Evolutionary conservation across 179 eudicot species (phyloP), one percentile per base, ranked within the genome.

Genomic region (Beta macrorhiza): DNA sequence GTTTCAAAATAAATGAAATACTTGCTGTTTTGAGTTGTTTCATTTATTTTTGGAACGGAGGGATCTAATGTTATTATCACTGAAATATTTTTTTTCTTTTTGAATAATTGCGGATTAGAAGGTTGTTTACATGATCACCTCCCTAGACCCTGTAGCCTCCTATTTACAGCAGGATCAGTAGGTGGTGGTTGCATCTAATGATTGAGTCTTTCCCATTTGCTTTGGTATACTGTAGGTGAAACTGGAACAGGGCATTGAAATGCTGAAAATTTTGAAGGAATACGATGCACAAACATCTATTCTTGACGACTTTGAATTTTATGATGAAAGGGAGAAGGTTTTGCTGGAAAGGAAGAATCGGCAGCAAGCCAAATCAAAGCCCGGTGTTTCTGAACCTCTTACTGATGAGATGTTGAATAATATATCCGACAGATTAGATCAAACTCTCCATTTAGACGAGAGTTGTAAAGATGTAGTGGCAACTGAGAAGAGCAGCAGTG

Each of bases 261-360:
- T 95, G 91, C 83, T 95, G 84, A 95, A 87, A 82, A 95, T 95
- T 14, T 93, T 95, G 86, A 95, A 93, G 90, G 91, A 90, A 29
- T 85, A 93, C 78, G 96, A 90, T 9, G 91, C 91, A 8, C 90
- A 86, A 15, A 87, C 94, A 29, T 90, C 93, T 19, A 89, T 95
- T 79, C 86, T 95, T 75, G 99, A 95, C 65, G 99, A 95, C 86
- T 95, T 93, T 75, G 84, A 80, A 61, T 92, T 86, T 52, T 95
- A 95, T 73, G 96, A 95, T 82, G 97, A 92, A 84, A 78, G 93
- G 74, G 99, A 95, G 88, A 91, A 88, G 87, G 83, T 81, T 67
- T 80, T 89, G 88, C 91, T 89, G 84, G 98, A 92, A 72, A 93
- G 89, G 89, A 93, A 91, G 89, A 89, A 85, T 15, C 90, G 92